Conservation (phyloP, 2,329 filamentous ascomycete genomes). For the Nectriaceae sp. region DNA sequence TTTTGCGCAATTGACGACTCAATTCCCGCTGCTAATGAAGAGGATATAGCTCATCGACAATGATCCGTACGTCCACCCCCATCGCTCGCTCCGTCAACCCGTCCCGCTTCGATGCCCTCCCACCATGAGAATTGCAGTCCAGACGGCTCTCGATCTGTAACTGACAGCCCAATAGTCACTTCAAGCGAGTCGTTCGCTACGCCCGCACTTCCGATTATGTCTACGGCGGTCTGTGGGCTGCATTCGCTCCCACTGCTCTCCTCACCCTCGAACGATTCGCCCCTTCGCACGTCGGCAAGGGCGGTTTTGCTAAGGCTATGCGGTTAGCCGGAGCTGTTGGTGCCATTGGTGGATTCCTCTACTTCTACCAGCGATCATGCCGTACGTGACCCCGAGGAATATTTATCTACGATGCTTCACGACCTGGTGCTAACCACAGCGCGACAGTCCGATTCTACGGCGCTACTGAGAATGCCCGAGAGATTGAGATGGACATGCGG, state of each 20-base stretch:
- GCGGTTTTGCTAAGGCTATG: slow-evolving; percentile 81
- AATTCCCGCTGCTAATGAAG: slow-evolving; percentile 26
- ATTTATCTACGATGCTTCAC: neutral
- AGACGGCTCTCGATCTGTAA: slow-evolving; percentile 1
- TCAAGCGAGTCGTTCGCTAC: slow-evolving; percentile 87
- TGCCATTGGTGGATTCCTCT: slow-evolving; percentile 75
- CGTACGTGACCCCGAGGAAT: slow-evolving; percentile 58
- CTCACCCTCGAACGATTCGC: slow-evolving; percentile 79
- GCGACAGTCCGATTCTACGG: slow-evolving; percentile 88
- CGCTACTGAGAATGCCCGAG: slow-evolving; percentile 86
- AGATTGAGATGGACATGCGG: slow-evolving; percentile 93
- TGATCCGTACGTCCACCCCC: slow-evolving; percentile 72
- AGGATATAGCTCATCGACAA: slow-evolving; percentile 88
- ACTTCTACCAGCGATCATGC: slow-evolving; percentile 81
- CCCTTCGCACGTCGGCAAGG: slow-evolving; percentile 81
- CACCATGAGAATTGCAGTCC: neutral
- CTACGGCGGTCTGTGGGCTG: slow-evolving; percentile 66
- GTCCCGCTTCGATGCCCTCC: no score
- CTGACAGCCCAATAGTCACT: slow-evolving; percentile 63
- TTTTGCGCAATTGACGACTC: slow-evolving; percentile 15
- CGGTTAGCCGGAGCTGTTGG: slow-evolving; percentile 75
- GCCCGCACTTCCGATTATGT: slow-evolving; percentile 83
- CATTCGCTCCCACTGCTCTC: slow-evolving; percentile 74
- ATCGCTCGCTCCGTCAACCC: neutral
- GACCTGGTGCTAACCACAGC: neutral